Conservation (phyloP, 768 basidiomycete species). For the Leccinum rimulosum region DNA sequence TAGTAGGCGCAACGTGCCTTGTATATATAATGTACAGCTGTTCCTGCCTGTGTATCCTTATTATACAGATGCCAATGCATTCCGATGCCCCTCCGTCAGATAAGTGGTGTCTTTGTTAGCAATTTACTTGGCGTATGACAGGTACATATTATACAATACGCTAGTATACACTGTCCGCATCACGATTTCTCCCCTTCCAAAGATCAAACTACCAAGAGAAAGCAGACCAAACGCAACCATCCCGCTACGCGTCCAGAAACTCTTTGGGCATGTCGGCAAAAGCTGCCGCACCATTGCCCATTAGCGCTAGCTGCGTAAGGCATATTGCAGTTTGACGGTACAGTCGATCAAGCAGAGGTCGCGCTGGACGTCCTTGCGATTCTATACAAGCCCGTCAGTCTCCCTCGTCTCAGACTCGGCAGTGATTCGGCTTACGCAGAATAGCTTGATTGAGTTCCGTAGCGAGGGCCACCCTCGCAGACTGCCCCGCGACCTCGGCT, state of each 20-base stretch:
- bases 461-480: conserved; percentile 62
- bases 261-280: conserved; percentile 80
- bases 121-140: conserved; percentile 7
- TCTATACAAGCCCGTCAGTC: conserved; percentile 39
- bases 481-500: conserved; percentile 65
- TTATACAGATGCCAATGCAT: conserved; percentile 10
- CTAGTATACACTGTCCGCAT: conserved; percentile 9
- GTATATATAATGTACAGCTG: neutral
- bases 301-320: conserved; percentile 66
- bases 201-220: neutral
- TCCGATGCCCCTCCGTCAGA: neutral
- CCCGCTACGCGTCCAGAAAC: conserved; percentile 50
- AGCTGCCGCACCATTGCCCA: conserved; percentile 74
- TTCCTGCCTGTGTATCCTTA: conserved; percentile 29
- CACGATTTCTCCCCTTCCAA: conserved; percentile 1
- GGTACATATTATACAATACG: conserved; percentile 12
- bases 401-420: neutral
- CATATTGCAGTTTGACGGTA: conserved; percentile 74
- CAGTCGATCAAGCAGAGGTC: conserved; percentile 70
- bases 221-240: neutral
- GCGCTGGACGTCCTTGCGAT: conserved; percentile 72
- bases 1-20: no score
- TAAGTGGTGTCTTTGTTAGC: conserved; percentile 14
- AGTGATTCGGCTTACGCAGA: conserved; percentile 52
- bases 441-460: conserved; percentile 82